These are phyloP conservation scores for Pleurotus tuoliensis DNA, from an alignment of 768 basidiomycete genomes.

Conservation along the genomic window DNA sequence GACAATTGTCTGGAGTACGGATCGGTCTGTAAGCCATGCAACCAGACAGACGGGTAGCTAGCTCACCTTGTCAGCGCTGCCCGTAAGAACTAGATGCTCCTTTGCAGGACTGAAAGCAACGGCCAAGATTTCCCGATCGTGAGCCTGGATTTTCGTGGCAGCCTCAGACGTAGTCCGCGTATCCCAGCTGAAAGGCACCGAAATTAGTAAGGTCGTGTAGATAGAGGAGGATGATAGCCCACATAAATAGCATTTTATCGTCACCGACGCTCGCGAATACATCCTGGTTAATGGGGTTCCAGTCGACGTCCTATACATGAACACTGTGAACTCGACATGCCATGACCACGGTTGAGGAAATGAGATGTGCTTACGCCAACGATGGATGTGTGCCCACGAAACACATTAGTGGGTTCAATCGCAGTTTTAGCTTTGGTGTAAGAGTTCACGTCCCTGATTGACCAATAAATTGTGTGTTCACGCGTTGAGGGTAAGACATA, in stretches of 20 bases:
- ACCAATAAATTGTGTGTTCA: slow-evolving; percentile 6
- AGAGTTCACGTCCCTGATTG: slow-evolving; percentile 83
- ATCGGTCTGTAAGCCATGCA: no score
- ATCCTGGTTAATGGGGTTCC: slow-evolving; percentile 81
- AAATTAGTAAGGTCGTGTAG: slow-evolving; percentile 11
- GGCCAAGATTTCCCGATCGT: slow-evolving; percentile 86
- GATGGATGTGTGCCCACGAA: slow-evolving; percentile 84
- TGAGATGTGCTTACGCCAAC: slow-evolving; percentile 68
- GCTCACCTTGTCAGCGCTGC: slow-evolving; percentile 87
- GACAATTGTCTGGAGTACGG: slow-evolving; percentile 61
- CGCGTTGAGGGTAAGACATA: slow-evolving; percentile 26
- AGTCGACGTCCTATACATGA: slow-evolving; percentile 82
- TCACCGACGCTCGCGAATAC: slow-evolving; percentile 95
- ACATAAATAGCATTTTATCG: slow-evolving; percentile 93
- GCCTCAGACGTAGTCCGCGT: slow-evolving; percentile 73
- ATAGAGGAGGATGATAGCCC: slow-evolving; percentile 24
- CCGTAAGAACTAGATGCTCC: slow-evolving; percentile 81
- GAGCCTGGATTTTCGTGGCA: slow-evolving; percentile 72
- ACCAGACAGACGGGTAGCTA: neutral
- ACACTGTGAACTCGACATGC: neutral
- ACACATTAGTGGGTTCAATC: slow-evolving; percentile 82
- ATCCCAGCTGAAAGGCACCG: slow-evolving; percentile 70
- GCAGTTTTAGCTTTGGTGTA: slow-evolving; percentile 76
- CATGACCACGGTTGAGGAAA: neutral
- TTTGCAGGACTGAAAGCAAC: slow-evolving; percentile 86